Evolutionary conservation across 805 yeast species (phyloP).

Genomic region (Saccharomycopsis synnaedendra): DNA sequence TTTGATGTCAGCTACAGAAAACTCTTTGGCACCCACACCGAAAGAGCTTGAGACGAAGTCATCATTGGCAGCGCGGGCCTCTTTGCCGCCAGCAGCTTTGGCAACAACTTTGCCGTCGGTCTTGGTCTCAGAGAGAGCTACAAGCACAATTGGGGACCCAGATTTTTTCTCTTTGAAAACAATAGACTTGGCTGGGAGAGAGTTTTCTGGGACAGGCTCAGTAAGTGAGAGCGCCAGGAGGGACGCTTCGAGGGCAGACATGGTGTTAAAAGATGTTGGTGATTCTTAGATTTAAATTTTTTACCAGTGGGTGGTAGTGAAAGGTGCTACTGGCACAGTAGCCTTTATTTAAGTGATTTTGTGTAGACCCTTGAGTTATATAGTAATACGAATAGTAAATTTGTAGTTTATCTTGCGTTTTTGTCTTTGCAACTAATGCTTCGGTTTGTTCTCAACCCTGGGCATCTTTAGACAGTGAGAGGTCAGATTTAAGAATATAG

Average conservation of each 20-base stretch:
- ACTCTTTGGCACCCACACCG: constrained; percentile 44
- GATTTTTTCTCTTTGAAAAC: constrained; percentile 91
- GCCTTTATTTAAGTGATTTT: too few relatives aligned
- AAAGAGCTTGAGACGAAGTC: constrained; percentile 63
- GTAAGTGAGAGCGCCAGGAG: constrained; percentile 56
- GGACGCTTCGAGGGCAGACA: constrained; percentile 46
- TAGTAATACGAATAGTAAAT: too few relatives aligned
- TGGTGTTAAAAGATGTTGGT: neutral
- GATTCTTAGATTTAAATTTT: neutral
- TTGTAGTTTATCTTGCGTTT: too few relatives aligned
- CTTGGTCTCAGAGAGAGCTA: constrained; percentile 59
- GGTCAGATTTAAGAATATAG: too few relatives aligned
- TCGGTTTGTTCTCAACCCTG: too few relatives aligned
- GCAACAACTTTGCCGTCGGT: constrained; percentile 64
- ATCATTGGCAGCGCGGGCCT: constrained; percentile 80
- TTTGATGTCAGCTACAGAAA: constrained; percentile 41
- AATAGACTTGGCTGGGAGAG: constrained; percentile 55
- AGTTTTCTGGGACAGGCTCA: constrained; percentile 38
- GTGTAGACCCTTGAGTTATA: too few relatives aligned
- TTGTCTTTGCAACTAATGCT: too few relatives aligned
- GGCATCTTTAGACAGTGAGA: too few relatives aligned
- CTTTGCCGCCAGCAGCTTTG: constrained; percentile 58
- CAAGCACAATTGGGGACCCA: constrained; percentile 70
- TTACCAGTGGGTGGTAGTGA: too few relatives aligned
- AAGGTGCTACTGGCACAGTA: too few relatives aligned